A percentile compares a stretch with the other conserved stretches of the same genome.
These are phyloP conservation scores for Datura wrightii DNA, from an alignment of 257 asterid genomes.

Conservation along the genomic window DNA sequence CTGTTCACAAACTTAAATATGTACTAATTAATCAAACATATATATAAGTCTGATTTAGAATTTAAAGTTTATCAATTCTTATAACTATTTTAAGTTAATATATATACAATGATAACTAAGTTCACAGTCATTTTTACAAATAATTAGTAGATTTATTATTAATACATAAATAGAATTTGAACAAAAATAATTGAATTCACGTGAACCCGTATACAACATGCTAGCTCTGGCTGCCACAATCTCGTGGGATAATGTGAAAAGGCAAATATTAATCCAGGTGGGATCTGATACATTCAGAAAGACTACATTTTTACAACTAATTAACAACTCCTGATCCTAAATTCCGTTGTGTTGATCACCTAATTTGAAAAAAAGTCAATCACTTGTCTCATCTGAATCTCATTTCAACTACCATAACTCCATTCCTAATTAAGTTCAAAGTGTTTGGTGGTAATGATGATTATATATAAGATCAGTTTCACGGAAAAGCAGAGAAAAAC, in stretches of 20 bases:
- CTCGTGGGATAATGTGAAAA: not conserved
- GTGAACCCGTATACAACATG: not conserved
- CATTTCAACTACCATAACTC: constrained; percentile 10
- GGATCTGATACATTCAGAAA: not conserved
- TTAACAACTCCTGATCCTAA: not conserved
- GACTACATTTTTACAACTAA: not conserved
- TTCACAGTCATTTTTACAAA: not conserved
- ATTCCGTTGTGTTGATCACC: not conserved
- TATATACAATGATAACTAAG: not conserved
- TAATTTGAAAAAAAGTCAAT: constrained; percentile 5
- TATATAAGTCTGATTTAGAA: not conserved
- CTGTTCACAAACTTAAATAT: not conserved
- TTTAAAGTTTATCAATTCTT: not conserved
- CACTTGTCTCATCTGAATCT: constrained; percentile 31
- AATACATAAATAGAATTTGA: not conserved
- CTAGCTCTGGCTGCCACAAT: not conserved
- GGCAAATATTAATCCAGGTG: constrained; percentile 6
- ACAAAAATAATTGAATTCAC: not conserved
- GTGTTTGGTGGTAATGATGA: constrained; percentile 29
- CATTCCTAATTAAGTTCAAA: not conserved
- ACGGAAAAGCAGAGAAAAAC: not conserved
- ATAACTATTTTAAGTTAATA: too few relatives aligned
- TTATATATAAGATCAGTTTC: too few relatives aligned
- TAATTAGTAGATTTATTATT: not conserved
- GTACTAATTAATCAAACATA: not conserved